Evolutionary conservation across 352 stramenopile species (phyloP).

Genomic region (Globisporangium paroecandrum): DNA sequence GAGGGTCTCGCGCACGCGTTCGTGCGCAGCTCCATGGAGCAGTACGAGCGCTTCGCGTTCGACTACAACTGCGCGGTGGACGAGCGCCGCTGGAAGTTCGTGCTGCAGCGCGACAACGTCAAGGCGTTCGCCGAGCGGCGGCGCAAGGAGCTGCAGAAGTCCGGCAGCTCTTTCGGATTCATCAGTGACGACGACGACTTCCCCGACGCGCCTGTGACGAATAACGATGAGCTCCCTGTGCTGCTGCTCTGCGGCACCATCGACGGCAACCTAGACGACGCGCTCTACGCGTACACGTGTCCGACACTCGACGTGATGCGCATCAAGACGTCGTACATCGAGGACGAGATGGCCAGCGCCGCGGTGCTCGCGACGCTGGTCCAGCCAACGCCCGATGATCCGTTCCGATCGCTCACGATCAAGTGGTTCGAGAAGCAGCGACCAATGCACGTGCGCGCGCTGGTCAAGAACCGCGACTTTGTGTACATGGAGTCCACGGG

Average conservation of each 20-base stretch:
- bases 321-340: constrained; percentile 44
- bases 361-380: constrained; percentile 49
- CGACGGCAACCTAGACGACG: constrained; percentile 48
- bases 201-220: constrained; percentile 5
- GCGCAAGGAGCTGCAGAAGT: background rate
- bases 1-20: constrained; percentile 13
- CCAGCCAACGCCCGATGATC: constrained; percentile 32
- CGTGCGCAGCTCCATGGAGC: constrained; percentile 8
- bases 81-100: constrained; percentile 14
- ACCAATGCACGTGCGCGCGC: constrained; percentile 33
- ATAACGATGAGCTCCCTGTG: constrained; percentile 1
- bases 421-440: constrained; percentile 58
- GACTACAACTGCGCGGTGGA: constrained; percentile 7
- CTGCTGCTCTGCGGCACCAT: constrained; percentile 47
- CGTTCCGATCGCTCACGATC: constrained; percentile 53
- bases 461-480: constrained; percentile 54
- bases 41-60: constrained; percentile 17
- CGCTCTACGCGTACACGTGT: constrained; percentile 49
- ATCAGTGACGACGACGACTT: background rate
- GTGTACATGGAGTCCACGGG: constrained; percentile 57
- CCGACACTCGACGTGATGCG: constrained; percentile 42
- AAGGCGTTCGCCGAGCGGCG: constrained; percentile 11
- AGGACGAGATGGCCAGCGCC: constrained; percentile 37
- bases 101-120: constrained; percentile 14
- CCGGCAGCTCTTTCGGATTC: background rate